Percentiles rank a stretch among this genome's conserved stretches.
Conservation (phyloP, 139 green algal genomes). For the Astrephomene gubernaculifera region DNA sequence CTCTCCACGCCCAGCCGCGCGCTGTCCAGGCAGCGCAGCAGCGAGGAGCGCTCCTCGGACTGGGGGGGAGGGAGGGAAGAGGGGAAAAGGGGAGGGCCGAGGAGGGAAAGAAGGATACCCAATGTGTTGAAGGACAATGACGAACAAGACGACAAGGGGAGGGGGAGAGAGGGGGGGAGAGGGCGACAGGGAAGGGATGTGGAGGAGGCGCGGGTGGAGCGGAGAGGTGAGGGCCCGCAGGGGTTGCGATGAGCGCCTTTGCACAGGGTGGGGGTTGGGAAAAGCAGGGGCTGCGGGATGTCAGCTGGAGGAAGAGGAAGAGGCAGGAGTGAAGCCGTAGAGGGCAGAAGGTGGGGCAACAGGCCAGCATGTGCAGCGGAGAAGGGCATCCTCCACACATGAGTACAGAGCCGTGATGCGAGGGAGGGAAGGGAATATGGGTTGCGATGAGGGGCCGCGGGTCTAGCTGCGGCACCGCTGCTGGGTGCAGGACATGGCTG, state of each 20-base stretch:
- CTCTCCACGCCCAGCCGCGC: conserved; percentile 3
- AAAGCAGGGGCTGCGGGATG: too few species aligned
- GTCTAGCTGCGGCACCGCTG: neutral
- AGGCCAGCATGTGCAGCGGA: neutral
- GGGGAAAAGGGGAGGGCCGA: neutral
- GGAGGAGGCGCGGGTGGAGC: too few species aligned
- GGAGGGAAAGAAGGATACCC: neutral
- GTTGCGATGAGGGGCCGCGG: neutral
- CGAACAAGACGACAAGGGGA: neutral
- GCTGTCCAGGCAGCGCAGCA: conserved; percentile 16
- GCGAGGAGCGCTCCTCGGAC: neutral
- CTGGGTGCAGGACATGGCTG: neutral
- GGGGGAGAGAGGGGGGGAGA: neutral
- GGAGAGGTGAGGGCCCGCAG: too few species aligned
- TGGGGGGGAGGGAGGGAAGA: neutral
- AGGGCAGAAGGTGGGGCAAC: too few species aligned
- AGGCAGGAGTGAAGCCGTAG: too few species aligned
- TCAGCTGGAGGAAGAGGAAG: too few species aligned
- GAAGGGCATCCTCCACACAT: neutral
- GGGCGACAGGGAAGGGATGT: neutral
- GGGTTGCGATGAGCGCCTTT: too few species aligned
- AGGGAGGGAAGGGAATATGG: neutral
- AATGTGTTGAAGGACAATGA: neutral
- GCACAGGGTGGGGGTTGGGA: too few species aligned
- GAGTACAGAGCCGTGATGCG: neutral